A percentile compares a stretch with the other conserved stretches of the same genome.
These are phyloP conservation scores for Chalaropsis ovoidea DNA, from an alignment of 2,329 filamentous ascomycete species.

Conservation along the genomic window DNA sequence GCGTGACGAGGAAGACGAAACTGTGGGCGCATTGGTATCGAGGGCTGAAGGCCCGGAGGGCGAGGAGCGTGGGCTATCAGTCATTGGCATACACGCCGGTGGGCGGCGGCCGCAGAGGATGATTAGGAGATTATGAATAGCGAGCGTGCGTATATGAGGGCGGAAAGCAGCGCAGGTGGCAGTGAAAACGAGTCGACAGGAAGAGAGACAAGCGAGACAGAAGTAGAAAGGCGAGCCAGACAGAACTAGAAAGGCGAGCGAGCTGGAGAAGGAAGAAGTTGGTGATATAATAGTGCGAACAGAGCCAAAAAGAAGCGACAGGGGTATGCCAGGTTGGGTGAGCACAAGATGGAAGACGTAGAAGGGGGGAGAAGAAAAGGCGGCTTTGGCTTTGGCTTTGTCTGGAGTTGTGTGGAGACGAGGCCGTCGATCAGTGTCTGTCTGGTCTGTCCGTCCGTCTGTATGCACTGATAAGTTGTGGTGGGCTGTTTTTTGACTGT, in stretches of 20 bases:
- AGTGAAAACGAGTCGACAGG: no score
- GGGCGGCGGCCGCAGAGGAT: neutral
- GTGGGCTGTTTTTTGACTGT: neutral
- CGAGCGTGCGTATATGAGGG: no score
- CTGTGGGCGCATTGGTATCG: constrained; percentile 9
- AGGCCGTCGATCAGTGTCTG: constrained; percentile 2
- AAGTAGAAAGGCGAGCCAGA: no score
- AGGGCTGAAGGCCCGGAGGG: neutral
- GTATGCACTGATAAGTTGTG: neutral
- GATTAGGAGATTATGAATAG: no score
- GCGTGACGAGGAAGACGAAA: constrained; percentile 10
- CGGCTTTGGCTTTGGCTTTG: no score
- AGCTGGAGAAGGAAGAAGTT: neutral
- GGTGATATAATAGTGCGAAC: neutral
- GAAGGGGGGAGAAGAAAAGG: neutral
- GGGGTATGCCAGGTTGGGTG: neutral
- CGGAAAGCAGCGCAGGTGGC: no score
- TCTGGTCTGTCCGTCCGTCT: neutral
- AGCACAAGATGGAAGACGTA: neutral
- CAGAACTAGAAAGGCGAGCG: no score
- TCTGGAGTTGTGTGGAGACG: neutral
- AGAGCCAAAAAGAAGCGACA: neutral
- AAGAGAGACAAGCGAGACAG: neutral
- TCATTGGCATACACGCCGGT: constrained; percentile 8
- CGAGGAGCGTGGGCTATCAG: neutral